Base-by-base conservation (phyloP, 352 stramenopile species). In the Phytopythium ostracodes region DNA sequence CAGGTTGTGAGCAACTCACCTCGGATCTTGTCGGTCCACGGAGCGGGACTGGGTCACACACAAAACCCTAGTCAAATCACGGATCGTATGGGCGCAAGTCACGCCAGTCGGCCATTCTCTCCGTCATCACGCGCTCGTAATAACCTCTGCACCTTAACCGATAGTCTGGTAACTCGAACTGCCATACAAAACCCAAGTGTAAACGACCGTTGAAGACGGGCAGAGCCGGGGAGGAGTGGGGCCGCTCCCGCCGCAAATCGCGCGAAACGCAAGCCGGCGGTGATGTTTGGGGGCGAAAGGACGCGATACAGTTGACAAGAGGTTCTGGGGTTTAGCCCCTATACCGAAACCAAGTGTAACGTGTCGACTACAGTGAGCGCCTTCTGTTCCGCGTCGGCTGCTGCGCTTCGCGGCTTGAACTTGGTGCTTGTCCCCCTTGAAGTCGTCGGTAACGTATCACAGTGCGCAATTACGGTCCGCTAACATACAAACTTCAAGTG, bases 181-280 rank as follows among this genome's bases (percentile, higher is more conserved):
- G 7, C 3, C 27, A 42, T 56, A 44, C 51, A 56, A 42, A 56
- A 12, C 4, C 14, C 29, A 56, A 56, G 51, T 27, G 15, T 25
- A 20, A 43, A n/a, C 43, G 43, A 50, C 43, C 43, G 14, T 9
- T 50, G 43, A 50, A 15, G 49, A 55, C 49, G 27, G 49, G 49
- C 49, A 33, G 49, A 55, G 49, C 49, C 49, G 49, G 49, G 49
- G 25, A 8, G 24, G 2, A 15, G 4, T 1, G 47, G 7, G n/a
- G n/a, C n/a, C 47, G 22, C 47, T 18, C 4, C 29, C 29, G 33
- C 33, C 6, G 18, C 50, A 27, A 38, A 43, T 43, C 50, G 50
- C 50, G 29, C 29, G 50, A 56, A 56, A 56, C 50, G 50, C 50
- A 56, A 56, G 50, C 0, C 17, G 8, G 4, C 5, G 4, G 50